Evolutionary conservation across 306 rosid species (phyloP).

Genomic region (Gleditsia sinensis): DNA sequence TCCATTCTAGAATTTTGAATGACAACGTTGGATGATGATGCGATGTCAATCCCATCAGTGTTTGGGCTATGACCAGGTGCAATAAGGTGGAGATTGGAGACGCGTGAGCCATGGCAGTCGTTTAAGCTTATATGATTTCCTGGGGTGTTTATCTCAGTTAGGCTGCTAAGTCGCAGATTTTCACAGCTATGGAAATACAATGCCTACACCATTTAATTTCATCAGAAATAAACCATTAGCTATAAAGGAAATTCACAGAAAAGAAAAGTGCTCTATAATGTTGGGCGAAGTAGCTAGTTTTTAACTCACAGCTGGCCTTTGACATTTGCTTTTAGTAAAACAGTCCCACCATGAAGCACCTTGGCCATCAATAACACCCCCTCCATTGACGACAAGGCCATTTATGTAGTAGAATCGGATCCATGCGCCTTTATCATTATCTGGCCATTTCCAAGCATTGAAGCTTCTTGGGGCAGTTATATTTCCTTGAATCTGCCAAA

Average conservation of each 20-base stretch:
- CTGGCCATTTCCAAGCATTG: slow-evolving; percentile 33
- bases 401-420: neutral
- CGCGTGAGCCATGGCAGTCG: neutral
- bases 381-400: slow-evolving; percentile 46
- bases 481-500: slow-evolving; percentile 41
- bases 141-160: slow-evolving; percentile 37
- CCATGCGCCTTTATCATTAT: slow-evolving; percentile 15
- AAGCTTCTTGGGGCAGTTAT: slow-evolving; percentile 36
- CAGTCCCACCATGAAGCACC: slow-evolving; percentile 59
- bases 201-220: slow-evolving; percentile 32
- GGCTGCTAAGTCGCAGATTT: slow-evolving; percentile 19
- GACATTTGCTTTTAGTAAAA: neutral
- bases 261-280: neutral
- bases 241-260: neutral
- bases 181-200: slow-evolving; percentile 6
- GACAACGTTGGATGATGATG: slow-evolving; percentile 21
- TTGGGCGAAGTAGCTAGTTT: neutral
- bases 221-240: neutral
- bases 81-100: slow-evolving; percentile 28
- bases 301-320: slow-evolving; percentile 38
- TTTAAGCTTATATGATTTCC: slow-evolving; percentile 43
- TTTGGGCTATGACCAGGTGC: slow-evolving; percentile 62
- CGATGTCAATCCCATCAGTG: slow-evolving; percentile 58
- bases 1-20: slow-evolving; percentile 24
- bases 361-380: slow-evolving; percentile 52